Conservation (phyloP, 306 rosid species). For the Arachis hypogaea region DNA sequence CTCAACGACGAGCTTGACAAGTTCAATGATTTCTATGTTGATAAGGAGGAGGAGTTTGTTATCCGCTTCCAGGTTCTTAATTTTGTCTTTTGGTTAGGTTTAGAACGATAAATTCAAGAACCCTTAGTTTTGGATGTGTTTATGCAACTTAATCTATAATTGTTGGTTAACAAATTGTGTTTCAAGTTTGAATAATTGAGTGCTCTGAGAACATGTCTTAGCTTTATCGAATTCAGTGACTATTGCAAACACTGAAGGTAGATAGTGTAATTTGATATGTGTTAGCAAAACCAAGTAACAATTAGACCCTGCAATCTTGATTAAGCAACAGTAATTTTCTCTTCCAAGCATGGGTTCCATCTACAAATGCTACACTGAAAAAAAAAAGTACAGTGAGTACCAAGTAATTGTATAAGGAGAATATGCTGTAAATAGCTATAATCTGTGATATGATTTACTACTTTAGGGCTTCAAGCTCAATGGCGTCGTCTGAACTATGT, state of each 20-base stretch:
- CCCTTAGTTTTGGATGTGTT: conserved; percentile 23
- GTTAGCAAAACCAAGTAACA: no score
- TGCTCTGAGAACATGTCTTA: conserved; percentile 1
- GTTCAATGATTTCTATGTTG: conserved; percentile 85
- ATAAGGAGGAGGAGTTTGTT: conserved; percentile 90
- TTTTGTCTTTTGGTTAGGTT: not conserved
- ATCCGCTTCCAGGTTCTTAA: conserved; percentile 83
- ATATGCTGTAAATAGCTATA: not conserved
- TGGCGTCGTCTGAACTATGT: no score
- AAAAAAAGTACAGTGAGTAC: not conserved
- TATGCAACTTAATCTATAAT: not conserved
- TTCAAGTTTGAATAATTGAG: not conserved
- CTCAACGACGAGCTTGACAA: conserved; percentile 82
- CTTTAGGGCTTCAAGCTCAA: no score
- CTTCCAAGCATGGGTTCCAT: not conserved
- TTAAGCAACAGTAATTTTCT: no score
- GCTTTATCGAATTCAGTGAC: conserved; percentile 7
- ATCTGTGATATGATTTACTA: no score
- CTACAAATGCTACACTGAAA: not conserved
- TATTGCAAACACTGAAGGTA: not conserved
- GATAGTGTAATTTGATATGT: not conserved
- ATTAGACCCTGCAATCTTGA: no score
- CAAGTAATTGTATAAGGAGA: not conserved
- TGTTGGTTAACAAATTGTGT: conserved; percentile 13
- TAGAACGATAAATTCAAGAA: not conserved